These are phyloP conservation scores for Fusarium sambucinum DNA, from an alignment of 2,329 filamentous ascomycete genomes.

Conservation along the genomic window DNA sequence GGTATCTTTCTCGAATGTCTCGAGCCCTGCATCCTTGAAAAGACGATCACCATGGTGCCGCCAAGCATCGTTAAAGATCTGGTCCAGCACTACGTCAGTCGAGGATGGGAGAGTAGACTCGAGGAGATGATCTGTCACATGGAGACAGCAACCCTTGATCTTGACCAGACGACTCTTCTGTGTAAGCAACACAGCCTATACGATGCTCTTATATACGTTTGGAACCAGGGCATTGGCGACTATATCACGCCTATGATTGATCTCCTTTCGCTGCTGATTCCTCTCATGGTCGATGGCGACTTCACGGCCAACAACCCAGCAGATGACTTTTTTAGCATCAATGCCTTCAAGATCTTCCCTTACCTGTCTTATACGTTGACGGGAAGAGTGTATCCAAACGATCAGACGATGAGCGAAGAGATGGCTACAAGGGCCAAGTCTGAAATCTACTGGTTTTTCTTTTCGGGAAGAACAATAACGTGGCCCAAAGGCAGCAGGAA, in stretches of 20 bases:
- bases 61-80: constrained; percentile 88
- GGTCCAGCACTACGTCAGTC: constrained; percentile 82
- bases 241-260: constrained; percentile 93
- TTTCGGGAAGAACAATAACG: constrained; percentile 81
- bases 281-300: constrained; percentile 68
- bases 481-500: constrained; percentile 77
- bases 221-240: constrained; percentile 90
- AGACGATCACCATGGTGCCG: constrained; percentile 79
- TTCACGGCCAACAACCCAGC: constrained; percentile 67
- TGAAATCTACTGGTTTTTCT: constrained; percentile 92
- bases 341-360: constrained; percentile 91
- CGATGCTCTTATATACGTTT: constrained; percentile 95
- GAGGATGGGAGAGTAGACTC: constrained; percentile 79
- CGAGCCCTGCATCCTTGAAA: constrained; percentile 87
- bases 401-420: constrained; percentile 77
- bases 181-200: constrained; percentile 95
- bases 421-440: constrained; percentile 82
- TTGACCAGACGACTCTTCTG: constrained; percentile 89
- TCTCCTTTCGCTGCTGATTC: constrained; percentile 76
- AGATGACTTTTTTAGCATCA: constrained; percentile 72
- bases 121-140: constrained; percentile 97
- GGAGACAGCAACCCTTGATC: constrained; percentile 89
- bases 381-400: constrained; percentile 90
- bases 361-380: constrained; percentile 94
- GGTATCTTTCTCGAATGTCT: constrained; percentile 88